Base-by-base conservation (phyloP, 495 filamentous ascomycete genomes). In the Cryomyces minteri region DNA sequence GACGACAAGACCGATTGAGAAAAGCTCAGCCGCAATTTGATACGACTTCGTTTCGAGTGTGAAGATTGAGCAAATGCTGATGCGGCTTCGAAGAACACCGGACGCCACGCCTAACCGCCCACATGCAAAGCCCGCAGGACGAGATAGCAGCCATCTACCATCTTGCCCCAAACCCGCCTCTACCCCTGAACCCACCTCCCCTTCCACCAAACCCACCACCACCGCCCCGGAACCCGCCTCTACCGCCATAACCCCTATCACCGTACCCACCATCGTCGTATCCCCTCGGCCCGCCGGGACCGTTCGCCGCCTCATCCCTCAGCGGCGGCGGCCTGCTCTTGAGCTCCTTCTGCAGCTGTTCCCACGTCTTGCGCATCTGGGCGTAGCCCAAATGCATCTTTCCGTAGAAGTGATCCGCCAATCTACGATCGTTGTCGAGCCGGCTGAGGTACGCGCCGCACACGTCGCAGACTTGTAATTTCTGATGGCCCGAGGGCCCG, bases 371-470 rank as follows among this genome's bases (percentile, higher is more conserved):
- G 50, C 90, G 74, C 90, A 98, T 98, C 65, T 93, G 83, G 32
- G 90, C 88, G 59, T 95, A 98, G 0, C 90, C 90, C 56, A 98
- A 68, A 57, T 98, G 90, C 92, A 98, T 96, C 68, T 98, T 98
- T 31, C 90, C 90, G 60, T 93, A 96, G 62, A 98, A 98, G 56
- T 98, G 90, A 60, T 98, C 90, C 30, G 90, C 90, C 61, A 98
- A 57, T 31, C 90, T 69, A 14, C 90, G 73, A 57, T 98, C 90
- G 55, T 98, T 98, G 58, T 98, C 90, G 28, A 98, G 73, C 14
- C 90, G 63, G 45, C 74, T 80, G 44, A 98, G 69, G 58, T 98
- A 98, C 4, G 90, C 90, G 43, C 81, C 88, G 63, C 90, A 98
- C 1, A 96, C 92, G 62, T 98, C 90, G 71, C 90, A 98, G 14